These are phyloP conservation scores for Daldinia sp. DNA, from an alignment of 2,329 filamentous ascomycete genomes.

Conservation along the genomic window DNA sequence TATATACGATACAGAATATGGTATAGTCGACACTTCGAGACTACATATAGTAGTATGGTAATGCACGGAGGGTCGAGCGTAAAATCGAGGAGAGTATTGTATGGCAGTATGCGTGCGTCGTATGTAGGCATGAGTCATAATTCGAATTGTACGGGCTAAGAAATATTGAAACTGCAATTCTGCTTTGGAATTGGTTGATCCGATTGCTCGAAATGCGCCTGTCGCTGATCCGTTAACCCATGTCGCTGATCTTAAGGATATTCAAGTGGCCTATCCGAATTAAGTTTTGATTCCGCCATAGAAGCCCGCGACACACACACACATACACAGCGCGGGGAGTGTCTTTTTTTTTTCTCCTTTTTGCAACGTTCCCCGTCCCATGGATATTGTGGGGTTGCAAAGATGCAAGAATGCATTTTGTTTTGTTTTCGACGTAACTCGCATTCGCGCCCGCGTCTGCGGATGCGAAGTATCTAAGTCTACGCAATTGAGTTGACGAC, in stretches of 20 bases:
- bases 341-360: conserved; percentile 10
- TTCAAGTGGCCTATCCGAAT: conserved; percentile 23
- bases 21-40: not conserved
- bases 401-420: conserved; percentile 2
- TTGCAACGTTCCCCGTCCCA: conserved; percentile 11
- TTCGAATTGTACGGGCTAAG: conserved; percentile 13
- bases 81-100: too few species aligned
- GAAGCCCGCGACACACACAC: conserved; percentile 8
- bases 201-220: conserved; percentile 26
- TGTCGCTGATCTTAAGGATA: conserved; percentile 2
- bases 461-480: not conserved
- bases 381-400: conserved; percentile 25
- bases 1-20: not conserved
- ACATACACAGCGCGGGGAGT: conserved; percentile 15
- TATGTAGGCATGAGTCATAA: conserved; percentile 44
- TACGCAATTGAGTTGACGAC: conserved; percentile 18
- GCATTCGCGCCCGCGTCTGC: conserved; percentile 22
- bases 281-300: conserved; percentile 26
- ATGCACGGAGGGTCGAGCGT: not conserved
- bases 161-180: conserved; percentile 12
- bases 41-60: not conserved
- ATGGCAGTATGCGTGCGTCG: too few species aligned
- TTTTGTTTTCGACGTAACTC: conserved; percentile 12
- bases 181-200: conserved; percentile 29
- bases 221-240: conserved; percentile 12